These are phyloP conservation scores for Medakamo hakoo DNA, from an alignment of 139 green algal species.

Conservation along the genomic window DNA sequence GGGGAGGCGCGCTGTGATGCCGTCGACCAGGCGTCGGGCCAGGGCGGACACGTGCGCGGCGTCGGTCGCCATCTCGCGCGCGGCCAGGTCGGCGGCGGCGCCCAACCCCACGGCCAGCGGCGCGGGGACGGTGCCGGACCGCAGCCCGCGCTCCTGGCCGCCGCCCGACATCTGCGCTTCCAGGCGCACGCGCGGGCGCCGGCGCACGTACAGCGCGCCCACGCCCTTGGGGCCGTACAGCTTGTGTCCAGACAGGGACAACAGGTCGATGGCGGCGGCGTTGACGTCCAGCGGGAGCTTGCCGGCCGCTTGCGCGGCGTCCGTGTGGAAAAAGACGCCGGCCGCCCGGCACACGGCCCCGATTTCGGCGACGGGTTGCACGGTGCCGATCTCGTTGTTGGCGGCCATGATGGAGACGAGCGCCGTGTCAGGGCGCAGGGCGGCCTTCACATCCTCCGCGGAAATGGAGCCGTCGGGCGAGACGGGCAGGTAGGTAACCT, in stretches of 20 bases:
- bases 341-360: constrained; percentile 57
- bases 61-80: constrained; percentile 65
- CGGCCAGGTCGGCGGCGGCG: constrained; percentile 62
- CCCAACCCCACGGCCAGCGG: constrained; percentile 82
- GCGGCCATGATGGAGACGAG: constrained; percentile 90
- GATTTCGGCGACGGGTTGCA: constrained; percentile 87
- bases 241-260: constrained; percentile 94
- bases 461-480: constrained; percentile 62
- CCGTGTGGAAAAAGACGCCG: constrained; percentile 93
- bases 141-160: constrained; percentile 87
- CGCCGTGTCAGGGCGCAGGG: constrained; percentile 74
- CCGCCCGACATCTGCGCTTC: constrained; percentile 89
- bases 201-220: constrained; percentile 87
- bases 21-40: constrained; percentile 56
- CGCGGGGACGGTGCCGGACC: constrained; percentile 66
- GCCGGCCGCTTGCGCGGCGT: constrained; percentile 76
- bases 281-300: constrained; percentile 92
- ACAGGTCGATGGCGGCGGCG: constrained; percentile 71
- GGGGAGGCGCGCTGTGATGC: constrained; percentile 36
- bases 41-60: constrained; percentile 47
- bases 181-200: constrained; percentile 80
- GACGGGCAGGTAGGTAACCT: constrained; percentile 93
- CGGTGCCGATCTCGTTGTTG: constrained; percentile 96
- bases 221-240: constrained; percentile 93
- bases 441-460: constrained; percentile 51